Conservation (phyloP, 768 basidiomycete species). For the Lentinus tigrinus region DNA sequence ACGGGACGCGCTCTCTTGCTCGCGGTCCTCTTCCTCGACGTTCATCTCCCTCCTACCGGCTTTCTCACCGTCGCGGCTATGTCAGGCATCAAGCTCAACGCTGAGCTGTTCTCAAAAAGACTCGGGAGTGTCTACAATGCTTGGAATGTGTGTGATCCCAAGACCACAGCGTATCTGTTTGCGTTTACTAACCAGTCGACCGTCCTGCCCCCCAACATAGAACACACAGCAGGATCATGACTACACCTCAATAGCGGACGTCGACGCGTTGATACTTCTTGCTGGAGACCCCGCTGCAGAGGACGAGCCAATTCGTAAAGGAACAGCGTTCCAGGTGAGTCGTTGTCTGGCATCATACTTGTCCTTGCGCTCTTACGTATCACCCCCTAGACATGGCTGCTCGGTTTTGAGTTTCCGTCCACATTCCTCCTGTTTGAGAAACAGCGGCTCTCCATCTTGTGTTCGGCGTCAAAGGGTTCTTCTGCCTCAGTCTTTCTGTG, state of each 20-base stretch:
- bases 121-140: constrained; percentile 27
- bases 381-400: constrained; percentile 79
- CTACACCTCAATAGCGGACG: constrained; percentile 62
- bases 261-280: constrained; percentile 67
- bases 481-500: constrained; percentile 11
- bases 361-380: constrained; percentile 4
- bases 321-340: constrained; percentile 86
- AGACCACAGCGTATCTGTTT: background rate
- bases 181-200: background rate
- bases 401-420: constrained; percentile 97
- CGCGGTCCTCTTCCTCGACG: constrained; percentile 3
- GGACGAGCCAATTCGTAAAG: constrained; percentile 89
- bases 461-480: constrained; percentile 88
- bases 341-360: background rate
- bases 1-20: constrained; percentile 17
- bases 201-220: constrained; percentile 35
- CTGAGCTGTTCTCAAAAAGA: constrained; percentile 30
- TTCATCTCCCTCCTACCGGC: constrained; percentile 9
- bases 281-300: constrained; percentile 81
- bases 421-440: constrained; percentile 85
- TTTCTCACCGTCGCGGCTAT: constrained; percentile 6
- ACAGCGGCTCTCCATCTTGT: constrained; percentile 73
- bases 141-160: constrained; percentile 32
- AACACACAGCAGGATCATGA: constrained; percentile 69
- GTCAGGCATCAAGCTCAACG: constrained; percentile 58